Evolutionary conservation across 1,284 basidiomycete genomes (phyloP).

Genomic region (Takashimella koratensis): DNA sequence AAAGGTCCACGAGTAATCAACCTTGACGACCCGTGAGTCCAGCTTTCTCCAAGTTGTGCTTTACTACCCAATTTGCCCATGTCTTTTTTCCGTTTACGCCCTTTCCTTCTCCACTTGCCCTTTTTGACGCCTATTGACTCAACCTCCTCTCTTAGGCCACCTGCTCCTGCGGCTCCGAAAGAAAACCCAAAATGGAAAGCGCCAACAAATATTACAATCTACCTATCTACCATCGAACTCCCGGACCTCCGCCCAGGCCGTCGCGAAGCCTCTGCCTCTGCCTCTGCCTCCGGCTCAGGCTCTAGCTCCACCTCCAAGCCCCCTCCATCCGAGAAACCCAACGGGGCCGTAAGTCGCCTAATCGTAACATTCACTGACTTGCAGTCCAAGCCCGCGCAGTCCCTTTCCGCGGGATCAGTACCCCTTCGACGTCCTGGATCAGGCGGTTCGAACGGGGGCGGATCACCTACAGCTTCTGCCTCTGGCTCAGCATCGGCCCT

Average conservation of each 20-base stretch:
- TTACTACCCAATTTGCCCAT: neutral
- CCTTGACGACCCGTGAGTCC: constrained; percentile 32
- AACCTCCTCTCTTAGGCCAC: constrained; percentile 1
- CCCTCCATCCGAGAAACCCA: neutral
- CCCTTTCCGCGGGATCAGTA: no score
- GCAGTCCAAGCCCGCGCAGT: no score
- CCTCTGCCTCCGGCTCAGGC: neutral
- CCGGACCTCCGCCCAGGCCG: constrained; percentile 39
- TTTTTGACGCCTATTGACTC: neutral
- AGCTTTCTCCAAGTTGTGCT: no score
- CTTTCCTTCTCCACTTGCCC: no score
- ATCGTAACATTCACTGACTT: no score
- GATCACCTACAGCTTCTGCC: no score
- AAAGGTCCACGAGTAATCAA: constrained; percentile 39
- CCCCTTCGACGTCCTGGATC: no score
- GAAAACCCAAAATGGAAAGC: constrained; percentile 21
- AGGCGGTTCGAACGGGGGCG: no score
- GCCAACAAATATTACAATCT: constrained; percentile 42
- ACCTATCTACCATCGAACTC: constrained; percentile 45
- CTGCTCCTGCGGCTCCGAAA: neutral
- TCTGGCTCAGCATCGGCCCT: no score
- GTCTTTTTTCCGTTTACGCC: neutral
- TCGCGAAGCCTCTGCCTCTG: constrained; percentile 7
- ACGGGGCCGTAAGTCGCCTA: no score
- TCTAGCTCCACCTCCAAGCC: neutral